Conservation (phyloP, 2,329 filamentous ascomycete genomes). For the Fusarium concolor region DNA sequence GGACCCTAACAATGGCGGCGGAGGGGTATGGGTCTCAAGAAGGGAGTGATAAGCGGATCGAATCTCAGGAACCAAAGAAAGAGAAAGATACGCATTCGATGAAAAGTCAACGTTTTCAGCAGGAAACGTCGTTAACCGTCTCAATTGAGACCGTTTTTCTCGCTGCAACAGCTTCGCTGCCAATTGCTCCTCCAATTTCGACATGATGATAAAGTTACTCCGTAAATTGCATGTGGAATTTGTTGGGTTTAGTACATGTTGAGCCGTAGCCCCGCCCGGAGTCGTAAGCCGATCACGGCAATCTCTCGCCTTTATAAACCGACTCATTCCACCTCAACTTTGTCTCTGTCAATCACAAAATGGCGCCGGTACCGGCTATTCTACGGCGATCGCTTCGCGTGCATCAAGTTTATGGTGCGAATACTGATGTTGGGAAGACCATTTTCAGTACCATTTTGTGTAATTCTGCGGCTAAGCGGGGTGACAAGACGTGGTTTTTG, state of each 20-base stretch:
- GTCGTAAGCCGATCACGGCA: not conserved
- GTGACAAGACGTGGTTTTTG: constrained; percentile 70
- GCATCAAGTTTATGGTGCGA: constrained; percentile 84
- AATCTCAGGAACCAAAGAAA: constrained; percentile 63
- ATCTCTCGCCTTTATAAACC: constrained; percentile 22
- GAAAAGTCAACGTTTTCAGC: constrained; percentile 79
- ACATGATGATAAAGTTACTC: constrained; percentile 1
- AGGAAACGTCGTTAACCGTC: constrained; percentile 67
- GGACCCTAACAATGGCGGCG: constrained; percentile 56
- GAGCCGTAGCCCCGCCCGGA: constrained; percentile 21
- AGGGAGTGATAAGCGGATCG: constrained; percentile 72
- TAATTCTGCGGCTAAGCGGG: constrained; percentile 65
- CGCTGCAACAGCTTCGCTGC: constrained; percentile 46
- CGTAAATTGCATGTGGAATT: constrained; percentile 3
- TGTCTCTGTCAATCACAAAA: constrained; percentile 29
- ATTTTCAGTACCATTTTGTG: constrained; percentile 80
- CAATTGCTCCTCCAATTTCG: constrained; percentile 47
- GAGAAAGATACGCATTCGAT: constrained; percentile 84
- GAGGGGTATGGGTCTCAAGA: constrained; percentile 43
- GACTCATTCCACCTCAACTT: not conserved
- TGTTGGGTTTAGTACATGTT: constrained; percentile 29
- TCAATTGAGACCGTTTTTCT: constrained; percentile 52
- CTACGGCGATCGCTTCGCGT: constrained; percentile 76
- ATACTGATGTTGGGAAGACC: constrained; percentile 88
- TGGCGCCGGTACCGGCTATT: constrained; percentile 66